phyloP scores from a whole-genome alignment of 495 filamentous ascomycete genomes.

The Daldinia decipiens region DNA sequence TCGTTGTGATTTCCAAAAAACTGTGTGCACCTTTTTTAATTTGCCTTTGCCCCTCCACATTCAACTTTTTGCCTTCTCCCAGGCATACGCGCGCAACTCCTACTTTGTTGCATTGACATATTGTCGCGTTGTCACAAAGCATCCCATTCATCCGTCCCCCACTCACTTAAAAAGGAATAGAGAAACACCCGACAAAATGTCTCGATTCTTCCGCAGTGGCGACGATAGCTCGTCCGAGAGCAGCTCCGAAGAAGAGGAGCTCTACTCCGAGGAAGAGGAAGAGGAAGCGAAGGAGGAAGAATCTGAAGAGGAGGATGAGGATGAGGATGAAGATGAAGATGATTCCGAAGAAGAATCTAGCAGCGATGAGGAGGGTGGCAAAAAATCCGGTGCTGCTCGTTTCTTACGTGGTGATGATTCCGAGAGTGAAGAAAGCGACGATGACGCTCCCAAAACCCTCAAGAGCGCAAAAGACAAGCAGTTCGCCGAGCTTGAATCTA shows the following conservation, averaged over 20 bases:
- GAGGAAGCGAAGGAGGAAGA: slow-evolving; percentile 63
- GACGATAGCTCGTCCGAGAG: slow-evolving; percentile 86
- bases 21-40: slow-evolving; percentile 40
- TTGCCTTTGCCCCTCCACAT: slow-evolving; percentile 29
- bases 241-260: slow-evolving; percentile 90
- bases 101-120: slow-evolving; percentile 15
- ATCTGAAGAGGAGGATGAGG: slow-evolving; percentile 59
- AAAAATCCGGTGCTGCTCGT: slow-evolving; percentile 72
- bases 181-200: slow-evolving; percentile 66
- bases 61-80: slow-evolving; percentile 29
- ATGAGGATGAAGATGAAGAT: slow-evolving; percentile 60
- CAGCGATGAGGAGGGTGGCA: slow-evolving; percentile 70
- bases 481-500: slow-evolving; percentile 89
- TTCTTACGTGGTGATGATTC: slow-evolving; percentile 82
- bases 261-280: slow-evolving; percentile 81
- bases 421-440: slow-evolving; percentile 84
- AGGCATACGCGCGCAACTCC: slow-evolving; percentile 15
- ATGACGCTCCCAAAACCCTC: slow-evolving; percentile 81
- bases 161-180: neutral
- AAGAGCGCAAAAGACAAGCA: slow-evolving; percentile 99
- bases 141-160: neutral
- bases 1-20: slow-evolving; percentile 46
- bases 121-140: slow-evolving; percentile 5
- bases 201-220: slow-evolving; percentile 95
- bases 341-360: slow-evolving; percentile 70